Evolutionary conservation across 2,329 filamentous ascomycete species (phyloP).

Genomic region (Aspergillus uvarum): DNA sequence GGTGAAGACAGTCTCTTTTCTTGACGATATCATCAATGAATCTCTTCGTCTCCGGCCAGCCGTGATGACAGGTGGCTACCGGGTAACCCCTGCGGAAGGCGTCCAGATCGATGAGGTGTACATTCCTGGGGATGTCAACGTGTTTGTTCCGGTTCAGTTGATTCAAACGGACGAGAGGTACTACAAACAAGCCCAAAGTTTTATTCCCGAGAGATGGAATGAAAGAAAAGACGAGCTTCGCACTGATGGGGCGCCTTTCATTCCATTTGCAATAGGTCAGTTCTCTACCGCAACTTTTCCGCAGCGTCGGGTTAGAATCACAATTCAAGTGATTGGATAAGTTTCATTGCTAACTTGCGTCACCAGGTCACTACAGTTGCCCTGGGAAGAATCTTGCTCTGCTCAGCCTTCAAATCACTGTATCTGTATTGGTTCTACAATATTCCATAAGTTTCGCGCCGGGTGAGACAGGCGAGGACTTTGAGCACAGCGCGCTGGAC

Average conservation of each 20-base stretch:
- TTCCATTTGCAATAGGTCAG: conserved; percentile 25
- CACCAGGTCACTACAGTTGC: conserved; percentile 29
- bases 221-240: conserved; percentile 21
- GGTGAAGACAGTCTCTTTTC: background rate
- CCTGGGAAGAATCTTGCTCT: conserved; percentile 33
- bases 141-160: conserved; percentile 21
- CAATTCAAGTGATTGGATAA: background rate
- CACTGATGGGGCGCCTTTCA: conserved; percentile 26
- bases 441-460: conserved; percentile 24
- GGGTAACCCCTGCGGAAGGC: conserved; percentile 9
- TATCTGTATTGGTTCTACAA: conserved; percentile 19
- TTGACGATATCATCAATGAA: conserved; percentile 25
- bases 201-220: conserved; percentile 35
- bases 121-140: conserved; percentile 25
- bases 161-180: conserved; percentile 30
- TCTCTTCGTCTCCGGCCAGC: conserved; percentile 9
- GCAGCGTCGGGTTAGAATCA: background rate
- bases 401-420: conserved; percentile 30
- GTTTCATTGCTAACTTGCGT: background rate
- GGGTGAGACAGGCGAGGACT: conserved; percentile 19
- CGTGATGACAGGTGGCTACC: background rate
- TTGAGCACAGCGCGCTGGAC: conserved; percentile 19
- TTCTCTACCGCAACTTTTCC: conserved; percentile 6
- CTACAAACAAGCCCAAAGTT: conserved; percentile 21
- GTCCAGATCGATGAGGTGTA: conserved; percentile 5